Base-by-base conservation (phyloP, 495 filamentous ascomycete genomes). In the Jackrogersella multiformis region DNA sequence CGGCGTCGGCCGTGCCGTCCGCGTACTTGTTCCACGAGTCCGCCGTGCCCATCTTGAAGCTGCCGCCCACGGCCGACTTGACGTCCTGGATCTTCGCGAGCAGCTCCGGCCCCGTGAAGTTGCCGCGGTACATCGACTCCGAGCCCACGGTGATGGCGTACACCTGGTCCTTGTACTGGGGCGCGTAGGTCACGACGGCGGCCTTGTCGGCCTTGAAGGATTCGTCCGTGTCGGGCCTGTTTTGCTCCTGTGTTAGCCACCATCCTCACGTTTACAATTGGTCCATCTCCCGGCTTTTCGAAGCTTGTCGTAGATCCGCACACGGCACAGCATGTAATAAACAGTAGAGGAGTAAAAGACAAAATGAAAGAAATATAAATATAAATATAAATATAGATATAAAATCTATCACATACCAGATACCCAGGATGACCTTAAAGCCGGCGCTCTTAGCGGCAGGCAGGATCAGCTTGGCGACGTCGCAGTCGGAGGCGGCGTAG, bases 21-120 rank as follows among this genome's bases (percentile, higher is more conserved):
- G 85, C 83, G 70, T 84, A 89, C 77, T 90, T 92, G 81, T 93
- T 93, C 91, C 91, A 94, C 74, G 83, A 87, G 79, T 94, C 91
- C 4, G 90, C 91, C 16, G 89, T 92, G 55, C 91, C 91, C 35
- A 94, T 84, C 72, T 86, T 86, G 66, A 88, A 76, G 24, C 70
- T 77, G 15, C 42, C 53, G 44, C 74, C 84, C 71, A 84, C 86
- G 42, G 79, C 74, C 12, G 76, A 73, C 76, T 86, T 84, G 24
- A 90, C 83, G 41, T 85, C 81, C 48, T 86, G 74, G 74, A 94
- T 92, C 69, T 88, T 87, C 32, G 73, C 74, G 58, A 87, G 74
- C 36, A 94, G 86, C 64, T 87, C 73, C 7, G 78, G 72, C 15
- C 85, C 90, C 34, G 84, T 91, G 73, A 92, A 82, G 73, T 87